Evolutionary conservation across 768 basidiomycete genomes (phyloP).

Genomic region (Ramaria sp.): DNA sequence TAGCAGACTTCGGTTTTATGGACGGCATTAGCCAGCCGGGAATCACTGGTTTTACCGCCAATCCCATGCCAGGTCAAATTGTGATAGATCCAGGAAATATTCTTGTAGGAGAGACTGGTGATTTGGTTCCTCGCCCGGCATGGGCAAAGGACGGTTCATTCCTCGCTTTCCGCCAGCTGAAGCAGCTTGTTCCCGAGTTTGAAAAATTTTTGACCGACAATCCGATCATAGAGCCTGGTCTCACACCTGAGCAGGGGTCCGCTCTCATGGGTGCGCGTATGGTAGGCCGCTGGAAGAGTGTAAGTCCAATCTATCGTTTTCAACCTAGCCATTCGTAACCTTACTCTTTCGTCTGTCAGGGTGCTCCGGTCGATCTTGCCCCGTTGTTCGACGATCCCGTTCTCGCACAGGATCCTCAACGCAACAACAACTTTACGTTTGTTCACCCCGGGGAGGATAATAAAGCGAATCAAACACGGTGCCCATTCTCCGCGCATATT

Average conservation of each 20-base stretch:
- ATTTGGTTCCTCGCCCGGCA: too few species aligned
- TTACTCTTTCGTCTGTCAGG: slow-evolving; percentile 1
- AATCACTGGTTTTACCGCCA: too few species aligned
- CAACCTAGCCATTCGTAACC: background rate
- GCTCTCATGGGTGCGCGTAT: slow-evolving; percentile 24
- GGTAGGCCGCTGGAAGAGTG: slow-evolving; percentile 25
- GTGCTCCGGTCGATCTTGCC: slow-evolving; percentile 20
- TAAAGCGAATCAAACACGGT: slow-evolving; percentile 16
- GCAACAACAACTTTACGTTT: slow-evolving; percentile 22
- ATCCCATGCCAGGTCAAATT: too few species aligned
- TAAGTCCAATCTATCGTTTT: too few species aligned
- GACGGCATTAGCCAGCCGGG: too few species aligned
- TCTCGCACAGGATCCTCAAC: slow-evolving; percentile 17
- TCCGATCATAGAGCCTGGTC: too few species aligned
- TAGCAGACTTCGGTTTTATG: too few species aligned
- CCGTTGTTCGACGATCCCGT: slow-evolving; percentile 18
- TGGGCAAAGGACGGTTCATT: too few species aligned
- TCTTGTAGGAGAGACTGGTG: too few species aligned
- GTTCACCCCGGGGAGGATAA: slow-evolving; percentile 10
- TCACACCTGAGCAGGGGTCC: slow-evolving; percentile 14
- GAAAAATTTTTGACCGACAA: slow-evolving; percentile 18
- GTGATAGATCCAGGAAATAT: too few species aligned
- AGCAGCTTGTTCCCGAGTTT: slow-evolving; percentile 26
- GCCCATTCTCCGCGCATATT: slow-evolving; percentile 22
- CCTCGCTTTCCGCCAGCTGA: too few species aligned